These are phyloP conservation scores for Aspergillus caelatus DNA, from an alignment of 2,329 filamentous ascomycete species.

Conservation along the genomic window DNA sequence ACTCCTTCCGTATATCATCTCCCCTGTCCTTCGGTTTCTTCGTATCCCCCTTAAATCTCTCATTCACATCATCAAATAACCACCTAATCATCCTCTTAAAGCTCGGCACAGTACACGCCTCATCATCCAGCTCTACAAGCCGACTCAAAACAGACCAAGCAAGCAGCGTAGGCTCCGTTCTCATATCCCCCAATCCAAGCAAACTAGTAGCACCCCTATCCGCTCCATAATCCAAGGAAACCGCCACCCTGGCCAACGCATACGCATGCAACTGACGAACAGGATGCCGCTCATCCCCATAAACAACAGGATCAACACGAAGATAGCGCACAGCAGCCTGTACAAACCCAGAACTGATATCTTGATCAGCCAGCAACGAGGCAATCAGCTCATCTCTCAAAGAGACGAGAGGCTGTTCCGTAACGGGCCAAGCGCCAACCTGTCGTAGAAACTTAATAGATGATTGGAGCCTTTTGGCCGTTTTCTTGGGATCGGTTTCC, in stretches of 20 bases:
- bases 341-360: constrained; percentile 52
- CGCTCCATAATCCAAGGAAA: constrained; percentile 29
- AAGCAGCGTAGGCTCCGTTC: constrained; percentile 34
- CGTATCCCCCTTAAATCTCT: constrained; percentile 29
- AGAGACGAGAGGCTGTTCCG: constrained; percentile 58
- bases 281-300: constrained; percentile 54
- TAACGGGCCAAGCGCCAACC: constrained; percentile 49
- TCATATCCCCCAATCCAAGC: constrained; percentile 24
- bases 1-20: constrained; percentile 42
- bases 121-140: constrained; percentile 28
- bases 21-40: constrained; percentile 28
- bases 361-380: constrained; percentile 46
- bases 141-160: constrained; percentile 37
- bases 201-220: constrained; percentile 18
- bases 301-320: constrained; percentile 55
- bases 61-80: constrained; percentile 31
- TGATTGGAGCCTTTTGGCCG: constrained; percentile 38
- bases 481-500: constrained; percentile 27
- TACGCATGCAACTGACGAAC: constrained; percentile 55
- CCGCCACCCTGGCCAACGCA: constrained; percentile 35
- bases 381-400: constrained; percentile 58
- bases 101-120: constrained; percentile 33
- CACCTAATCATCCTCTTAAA: constrained; percentile 30
- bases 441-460: constrained; percentile 44
- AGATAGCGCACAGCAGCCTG: constrained; percentile 57